Evolutionary conservation across 495 filamentous ascomycete genomes (phyloP), one percentile per base, ranked within the genome.

Genomic region (Xeromyces bisporus): DNA sequence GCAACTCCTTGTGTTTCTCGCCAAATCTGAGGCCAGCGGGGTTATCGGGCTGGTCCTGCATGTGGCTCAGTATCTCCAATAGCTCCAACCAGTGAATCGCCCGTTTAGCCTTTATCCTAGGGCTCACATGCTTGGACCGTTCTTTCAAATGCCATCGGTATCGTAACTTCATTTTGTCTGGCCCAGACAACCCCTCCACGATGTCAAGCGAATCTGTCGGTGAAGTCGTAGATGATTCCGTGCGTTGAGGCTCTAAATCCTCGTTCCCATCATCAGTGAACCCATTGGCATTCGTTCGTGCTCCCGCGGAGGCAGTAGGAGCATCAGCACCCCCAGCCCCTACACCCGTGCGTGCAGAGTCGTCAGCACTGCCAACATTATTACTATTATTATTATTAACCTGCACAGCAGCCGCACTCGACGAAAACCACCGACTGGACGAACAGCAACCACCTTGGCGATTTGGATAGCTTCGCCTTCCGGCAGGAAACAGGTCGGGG

Each of bases 381-480:
- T 15, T 16, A 1, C 15, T 25, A n/a, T 15, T 21, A 9, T 23
- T 23, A 15, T 17, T 16, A 16, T 21, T 15, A 2, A 7, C 18
- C n/a, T 3, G 15, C n/a, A 29, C 20, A 12, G 43, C 25, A 12
- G 43, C 25, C 15, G 16, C 33, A 28, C 30, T 26, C 14, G 37
- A 36, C 18, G 53, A 46, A 21, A 48, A 40, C 50, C 51, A 58
- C 44, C 38, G 42, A 26, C 37, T 42, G 35, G 43, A 34, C 8
- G 41, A 44, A 16, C 11, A 28, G 26, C 13, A 15, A 6, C n/a
- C 15, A 2, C 7, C 11, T 13, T n/a, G 16, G n/a, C 11, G 15
- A 5, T 14, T 7, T 9, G 4, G 26, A 15, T 4, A 8, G 11
- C 7, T 15, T 15, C n/a, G 5, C 3, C 14, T 28, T 11, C 26